A percentile compares a stretch with the other conserved stretches of the same genome.
These are phyloP conservation scores for Austroboletus niveus DNA, from an alignment of 1,284 basidiomycete genomes.

Conservation along the genomic window DNA sequence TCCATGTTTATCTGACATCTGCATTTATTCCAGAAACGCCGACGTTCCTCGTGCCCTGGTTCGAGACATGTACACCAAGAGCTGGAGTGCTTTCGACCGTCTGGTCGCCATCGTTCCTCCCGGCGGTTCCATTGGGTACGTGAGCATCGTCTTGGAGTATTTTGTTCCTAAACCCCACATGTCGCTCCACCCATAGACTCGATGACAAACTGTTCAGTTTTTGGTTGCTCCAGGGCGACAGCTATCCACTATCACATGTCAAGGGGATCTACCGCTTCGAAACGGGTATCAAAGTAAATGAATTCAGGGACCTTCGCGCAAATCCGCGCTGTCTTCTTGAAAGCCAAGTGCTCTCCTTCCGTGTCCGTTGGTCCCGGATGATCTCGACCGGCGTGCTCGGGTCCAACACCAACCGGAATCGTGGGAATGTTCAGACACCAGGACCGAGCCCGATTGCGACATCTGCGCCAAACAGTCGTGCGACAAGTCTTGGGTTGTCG, in stretches of 20 bases:
- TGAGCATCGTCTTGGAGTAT: background rate
- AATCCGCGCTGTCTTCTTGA: constrained; percentile 82
- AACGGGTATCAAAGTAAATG: constrained; percentile 78
- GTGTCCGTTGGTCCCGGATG: constrained; percentile 75
- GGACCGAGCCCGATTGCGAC: constrained; percentile 28
- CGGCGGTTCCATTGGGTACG: constrained; percentile 81
- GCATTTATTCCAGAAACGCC: constrained; percentile 58
- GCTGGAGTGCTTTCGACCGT: constrained; percentile 84
- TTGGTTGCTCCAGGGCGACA: constrained; percentile 79
- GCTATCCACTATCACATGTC: constrained; percentile 66
- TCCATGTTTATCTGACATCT: background rate
- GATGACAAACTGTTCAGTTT: constrained; percentile 87
- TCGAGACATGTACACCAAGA: constrained; percentile 86
- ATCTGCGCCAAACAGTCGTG: constrained; percentile 33
- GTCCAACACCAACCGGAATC: constrained; percentile 31
- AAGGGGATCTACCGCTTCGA: constrained; percentile 87
- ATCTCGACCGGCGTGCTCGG: constrained; percentile 58
- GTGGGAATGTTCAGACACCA: constrained; percentile 32
- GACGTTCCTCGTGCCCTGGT: constrained; percentile 82
- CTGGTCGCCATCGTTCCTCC: constrained; percentile 82
- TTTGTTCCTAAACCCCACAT: constrained; percentile 1
- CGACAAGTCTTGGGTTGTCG: constrained; percentile 55
- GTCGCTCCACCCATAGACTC: constrained; percentile 44
- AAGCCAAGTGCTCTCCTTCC: constrained; percentile 73
- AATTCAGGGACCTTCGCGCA: constrained; percentile 80